A percentile compares a stretch with the other conserved stretches of the same genome.
phyloP scores from a whole-genome alignment of 2,329 filamentous ascomycete species.

The Talaromyces sp. region DNA sequence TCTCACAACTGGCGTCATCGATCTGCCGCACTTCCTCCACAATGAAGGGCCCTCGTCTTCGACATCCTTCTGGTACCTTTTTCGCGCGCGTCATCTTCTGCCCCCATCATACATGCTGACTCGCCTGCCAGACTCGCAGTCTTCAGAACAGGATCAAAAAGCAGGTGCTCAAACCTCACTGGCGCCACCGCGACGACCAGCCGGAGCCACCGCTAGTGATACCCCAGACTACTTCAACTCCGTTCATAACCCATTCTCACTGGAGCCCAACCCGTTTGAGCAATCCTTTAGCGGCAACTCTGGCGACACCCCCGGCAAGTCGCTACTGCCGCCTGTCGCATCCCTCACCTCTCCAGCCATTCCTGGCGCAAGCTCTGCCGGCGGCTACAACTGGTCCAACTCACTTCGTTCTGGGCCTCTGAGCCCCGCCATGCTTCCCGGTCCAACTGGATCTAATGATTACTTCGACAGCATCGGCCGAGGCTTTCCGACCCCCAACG shows the following conservation, averaged over 20 bases:
- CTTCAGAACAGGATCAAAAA: conserved; percentile 41
- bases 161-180: conserved; percentile 63
- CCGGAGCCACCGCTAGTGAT: conserved; percentile 55
- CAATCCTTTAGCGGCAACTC: conserved; percentile 77
- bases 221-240: conserved; percentile 71
- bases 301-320: conserved; percentile 78
- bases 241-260: conserved; percentile 57
- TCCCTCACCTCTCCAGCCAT: conserved; percentile 88
- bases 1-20: conserved; percentile 42
- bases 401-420: conserved; percentile 89
- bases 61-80: conserved; percentile 25
- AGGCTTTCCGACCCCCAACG: conserved; percentile 92
- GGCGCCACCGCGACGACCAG: conserved; percentile 68
- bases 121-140: conserved; percentile 33
- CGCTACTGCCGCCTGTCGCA: conserved; percentile 84
- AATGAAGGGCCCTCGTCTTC: conserved; percentile 25
- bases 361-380: conserved; percentile 71
- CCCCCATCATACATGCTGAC: conserved; percentile 27
- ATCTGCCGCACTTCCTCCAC: conserved; percentile 28
- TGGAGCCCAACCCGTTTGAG: conserved; percentile 94
- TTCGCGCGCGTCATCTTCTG: conserved; percentile 15
- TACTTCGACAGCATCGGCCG: conserved; percentile 87
- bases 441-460: conserved; percentile 71
- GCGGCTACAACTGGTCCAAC: conserved; percentile 76
- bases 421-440: conserved; percentile 96